Base-by-base conservation (phyloP, 345 rosid species). In the Barbarea vulgaris region DNA sequence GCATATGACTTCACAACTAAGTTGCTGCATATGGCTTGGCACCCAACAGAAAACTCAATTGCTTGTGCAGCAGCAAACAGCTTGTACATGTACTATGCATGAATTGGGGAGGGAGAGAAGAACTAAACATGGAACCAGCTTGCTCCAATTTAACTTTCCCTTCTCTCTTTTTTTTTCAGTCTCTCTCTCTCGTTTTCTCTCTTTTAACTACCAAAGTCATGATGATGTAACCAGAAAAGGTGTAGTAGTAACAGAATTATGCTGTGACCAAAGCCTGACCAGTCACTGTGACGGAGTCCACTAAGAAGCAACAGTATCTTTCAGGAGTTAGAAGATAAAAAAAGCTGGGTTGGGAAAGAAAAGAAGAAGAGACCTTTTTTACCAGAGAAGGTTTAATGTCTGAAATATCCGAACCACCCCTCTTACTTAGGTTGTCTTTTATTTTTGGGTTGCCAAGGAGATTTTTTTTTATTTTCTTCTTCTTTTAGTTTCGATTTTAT, bases 41-140 rank as follows among this genome's bases (percentile, higher is more conserved):
- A 95, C 77, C 99, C 99, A 14, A 81, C 89, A 0, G 98, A 95
- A 80, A 93, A 93, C 75, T 87, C 99, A 13, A 88, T 93, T 37
- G 99, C 99, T 77, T 95, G 99, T 83, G 99, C 99, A 47, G 99
- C 99, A 69, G 94, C 98, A 78, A 95, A 95, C 88, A 95, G 99
- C 88, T 82, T 95, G 90, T 95, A 95, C 89, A 90, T 95, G 99
- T 95, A 95, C 82, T 95, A 86, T 81, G 98, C 97, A 61, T 95
- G 84, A 84, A 73, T 67, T n/a, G 69, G 63, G 33, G 68, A 58
- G 30, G 31, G 60, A 54, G 59, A 55, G 31, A 37, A 28, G 51
- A 71, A 25, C 64, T 27, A 47, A 46, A 47, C 69, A 24, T 71
- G 56, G 77, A 72, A 52, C 63, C 63, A 65, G 58, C 69, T 66